These are phyloP conservation scores for Daldinia grandis DNA, from an alignment of 495 filamentous ascomycete species.

Conservation along the genomic window DNA sequence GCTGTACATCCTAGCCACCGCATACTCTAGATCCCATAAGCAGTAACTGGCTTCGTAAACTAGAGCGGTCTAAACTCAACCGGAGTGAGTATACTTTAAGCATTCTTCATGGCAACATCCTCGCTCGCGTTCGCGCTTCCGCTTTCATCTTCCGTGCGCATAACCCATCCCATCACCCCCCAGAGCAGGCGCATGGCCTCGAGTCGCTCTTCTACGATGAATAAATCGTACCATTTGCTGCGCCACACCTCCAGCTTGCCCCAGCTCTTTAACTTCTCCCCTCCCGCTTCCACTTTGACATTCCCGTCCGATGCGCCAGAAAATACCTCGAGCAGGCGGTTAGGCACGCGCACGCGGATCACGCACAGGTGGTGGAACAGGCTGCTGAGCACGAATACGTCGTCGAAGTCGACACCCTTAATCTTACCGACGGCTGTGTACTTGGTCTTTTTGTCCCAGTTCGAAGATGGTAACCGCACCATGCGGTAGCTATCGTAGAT, in stretches of 20 bases:
- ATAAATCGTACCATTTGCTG: slow-evolving; percentile 81
- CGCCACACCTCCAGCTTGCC: slow-evolving; percentile 70
- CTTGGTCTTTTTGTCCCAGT: slow-evolving; percentile 80
- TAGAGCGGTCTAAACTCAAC: background rate
- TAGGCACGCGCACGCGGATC: slow-evolving; percentile 76
- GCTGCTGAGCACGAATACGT: slow-evolving; percentile 84
- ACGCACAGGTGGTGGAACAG: slow-evolving; percentile 86
- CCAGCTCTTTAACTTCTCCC: slow-evolving; percentile 49
- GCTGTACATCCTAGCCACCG: background rate
- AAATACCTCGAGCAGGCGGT: slow-evolving; percentile 65
- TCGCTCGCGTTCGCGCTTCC: background rate
- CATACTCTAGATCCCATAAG: slow-evolving; percentile 13
- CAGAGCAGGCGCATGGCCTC: slow-evolving; percentile 78
- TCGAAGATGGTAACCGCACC: slow-evolving; percentile 66
- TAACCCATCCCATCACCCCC: slow-evolving; percentile 76
- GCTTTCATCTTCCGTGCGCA: slow-evolving; percentile 58
- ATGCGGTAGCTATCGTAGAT: slow-evolving; percentile 66
- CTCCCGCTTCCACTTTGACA: background rate
- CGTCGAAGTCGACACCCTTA: slow-evolving; percentile 52
- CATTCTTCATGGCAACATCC: slow-evolving; percentile 51
- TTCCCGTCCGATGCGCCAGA: slow-evolving; percentile 45
- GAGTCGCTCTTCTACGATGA: slow-evolving; percentile 70
- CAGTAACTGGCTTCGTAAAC: background rate
- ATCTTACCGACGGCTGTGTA: slow-evolving; percentile 78
- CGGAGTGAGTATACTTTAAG: slow-evolving; percentile 17